phyloP scores from a whole-genome alignment of 495 filamentous ascomycete genomes.

The Aspergillus leporis region DNA sequence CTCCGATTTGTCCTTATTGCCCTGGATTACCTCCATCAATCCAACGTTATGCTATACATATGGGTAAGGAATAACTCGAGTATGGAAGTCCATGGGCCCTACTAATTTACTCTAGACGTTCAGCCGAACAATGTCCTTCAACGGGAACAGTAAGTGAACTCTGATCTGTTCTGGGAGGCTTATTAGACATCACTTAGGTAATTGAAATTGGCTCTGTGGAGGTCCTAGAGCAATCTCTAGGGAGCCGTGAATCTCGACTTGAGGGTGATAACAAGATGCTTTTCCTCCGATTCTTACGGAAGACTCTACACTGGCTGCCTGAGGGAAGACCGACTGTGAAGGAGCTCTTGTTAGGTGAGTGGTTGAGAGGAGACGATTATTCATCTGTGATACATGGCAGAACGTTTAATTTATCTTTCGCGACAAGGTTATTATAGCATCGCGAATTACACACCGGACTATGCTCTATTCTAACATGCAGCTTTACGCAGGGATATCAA shows the following conservation, averaged over 20 bases:
- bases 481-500: too few species aligned
- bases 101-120: slow-evolving; percentile 21
- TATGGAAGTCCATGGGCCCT: neutral
- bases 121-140: slow-evolving; percentile 29
- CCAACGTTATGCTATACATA: slow-evolving; percentile 43
- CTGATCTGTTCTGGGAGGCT: neutral
- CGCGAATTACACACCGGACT: too few species aligned
- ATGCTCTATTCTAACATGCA: too few species aligned
- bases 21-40: slow-evolving; percentile 43
- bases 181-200: slow-evolving; percentile 18
- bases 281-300: slow-evolving; percentile 38
- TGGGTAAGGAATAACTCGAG: slow-evolving; percentile 27
- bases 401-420: too few species aligned
- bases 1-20: slow-evolving; percentile 36
- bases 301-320: slow-evolving; percentile 44
- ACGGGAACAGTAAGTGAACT: slow-evolving; percentile 24
- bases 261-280: slow-evolving; percentile 25
- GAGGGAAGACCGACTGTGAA: slow-evolving; percentile 37
- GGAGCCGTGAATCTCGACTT: slow-evolving; percentile 25
- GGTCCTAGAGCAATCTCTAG: slow-evolving; percentile 31
- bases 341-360: slow-evolving; percentile 39
- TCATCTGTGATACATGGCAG: neutral
- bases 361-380: slow-evolving; percentile 23
- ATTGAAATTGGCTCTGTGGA: slow-evolving; percentile 31
- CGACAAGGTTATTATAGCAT: too few species aligned